Base-by-base conservation (phyloP, 495 filamentous ascomycete species). In the Barbatosphaeria neglecta region DNA sequence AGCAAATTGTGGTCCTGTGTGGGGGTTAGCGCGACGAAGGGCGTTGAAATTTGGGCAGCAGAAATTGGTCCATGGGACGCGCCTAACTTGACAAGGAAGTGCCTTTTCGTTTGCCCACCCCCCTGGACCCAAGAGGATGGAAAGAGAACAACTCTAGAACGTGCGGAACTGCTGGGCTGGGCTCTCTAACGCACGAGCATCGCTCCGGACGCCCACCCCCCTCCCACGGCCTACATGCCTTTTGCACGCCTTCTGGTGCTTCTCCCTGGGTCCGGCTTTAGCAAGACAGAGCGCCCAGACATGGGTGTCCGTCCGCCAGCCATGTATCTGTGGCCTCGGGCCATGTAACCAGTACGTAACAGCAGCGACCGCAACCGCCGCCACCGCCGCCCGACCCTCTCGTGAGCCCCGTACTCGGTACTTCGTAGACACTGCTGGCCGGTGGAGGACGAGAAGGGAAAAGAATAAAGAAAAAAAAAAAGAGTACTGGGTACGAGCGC, bases 21-120 rank as follows among this genome's bases (percentile, higher is more conserved):
- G 62, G 62, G 62, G 62, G 62, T 65, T 63, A 60, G 53, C 53
- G 24, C 48, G 49, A 50, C 50, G 23, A 33, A n/a, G 41, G 25
- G 31, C 33, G 22, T 16, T 39, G 43, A 44, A 50, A 42, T 25
- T 46, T 40, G 39, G 38, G 47, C 44, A 49, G 15, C 23, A 41
- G 16, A 33, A 44, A 23, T 17, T 43, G 23, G 43, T 44, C 23
- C 24, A 44, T 31, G 19, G 22, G 25, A 33, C 8, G 31, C n/a
- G 33, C 45, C 52, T 51, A 43, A 45, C 46, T 42, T 31, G 47
- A 38, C 28, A 37, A 43, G 51, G 50, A 37, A 47, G 46, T 54
- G 33, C 27, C 44, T 44, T 28, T 37, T 4, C 27, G 47, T 44
- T 28, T 37, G 9, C 28, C 23, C 24, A 17, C 25, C 39, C 33